Percentiles rank a stretch among this genome's conserved stretches.
phyloP scores from a whole-genome alignment of 306 rosid species.

The Albizia julibrissin region DNA sequence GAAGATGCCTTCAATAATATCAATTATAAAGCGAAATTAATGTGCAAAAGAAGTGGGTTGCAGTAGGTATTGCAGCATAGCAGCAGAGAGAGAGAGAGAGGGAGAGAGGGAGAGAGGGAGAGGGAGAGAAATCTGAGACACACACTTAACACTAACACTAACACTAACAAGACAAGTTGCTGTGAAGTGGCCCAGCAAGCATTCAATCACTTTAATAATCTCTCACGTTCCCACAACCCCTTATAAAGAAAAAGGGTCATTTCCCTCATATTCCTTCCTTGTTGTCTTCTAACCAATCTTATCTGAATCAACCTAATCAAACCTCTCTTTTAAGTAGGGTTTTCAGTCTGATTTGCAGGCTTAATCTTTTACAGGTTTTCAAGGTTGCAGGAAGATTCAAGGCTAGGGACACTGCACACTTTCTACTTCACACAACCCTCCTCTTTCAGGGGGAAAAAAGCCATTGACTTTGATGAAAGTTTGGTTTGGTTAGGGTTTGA shows the following conservation, averaged over 20 bases:
- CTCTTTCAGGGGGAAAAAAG: neutral
- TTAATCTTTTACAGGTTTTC: slow-evolving; percentile 13
- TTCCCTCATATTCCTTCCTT: slow-evolving; percentile 13
- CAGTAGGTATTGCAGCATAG: slow-evolving; percentile 27
- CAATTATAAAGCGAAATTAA: slow-evolving; percentile 21
- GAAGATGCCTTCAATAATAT: slow-evolving; percentile 35
- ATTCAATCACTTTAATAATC: slow-evolving; percentile 46
- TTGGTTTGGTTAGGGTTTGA: slow-evolving; percentile 49
- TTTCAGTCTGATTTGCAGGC: neutral
- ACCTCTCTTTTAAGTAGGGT: slow-evolving; percentile 30
- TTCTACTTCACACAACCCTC: neutral
- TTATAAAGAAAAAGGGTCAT: neutral
- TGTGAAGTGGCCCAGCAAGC: slow-evolving; percentile 64
- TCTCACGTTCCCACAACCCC: slow-evolving; percentile 8
- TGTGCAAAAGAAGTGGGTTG: slow-evolving; percentile 35
- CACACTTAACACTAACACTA: neutral
- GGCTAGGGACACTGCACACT: neutral
- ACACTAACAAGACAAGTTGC: slow-evolving; percentile 40
- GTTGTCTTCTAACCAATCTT: slow-evolving; percentile 11
- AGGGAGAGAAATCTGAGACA: slow-evolving; percentile 56
- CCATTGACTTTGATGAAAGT: slow-evolving; percentile 33
- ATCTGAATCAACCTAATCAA: neutral
- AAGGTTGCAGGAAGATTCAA: slow-evolving; percentile 52
- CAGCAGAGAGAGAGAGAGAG: slow-evolving; percentile 41
- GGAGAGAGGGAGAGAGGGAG: slow-evolving; percentile 29